These are phyloP conservation scores for Clavariopsis aquatica DNA, from an alignment of 495 filamentous ascomycete genomes.

Conservation along the genomic window DNA sequence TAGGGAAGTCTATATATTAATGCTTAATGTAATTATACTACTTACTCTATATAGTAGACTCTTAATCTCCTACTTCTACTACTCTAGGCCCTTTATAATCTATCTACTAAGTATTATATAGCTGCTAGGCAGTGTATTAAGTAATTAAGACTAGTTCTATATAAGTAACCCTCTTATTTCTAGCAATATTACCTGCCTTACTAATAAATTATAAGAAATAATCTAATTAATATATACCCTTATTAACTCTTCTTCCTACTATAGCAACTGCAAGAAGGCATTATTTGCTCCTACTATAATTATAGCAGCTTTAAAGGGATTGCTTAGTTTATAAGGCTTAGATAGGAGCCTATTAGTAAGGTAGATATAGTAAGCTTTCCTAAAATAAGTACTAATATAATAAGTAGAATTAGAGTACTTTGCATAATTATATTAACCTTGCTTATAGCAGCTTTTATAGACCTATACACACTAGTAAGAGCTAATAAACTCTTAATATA, in stretches of 20 bases:
- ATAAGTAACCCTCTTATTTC: background rate
- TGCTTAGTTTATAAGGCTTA: background rate
- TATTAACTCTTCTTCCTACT: background rate
- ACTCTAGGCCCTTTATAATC: background rate
- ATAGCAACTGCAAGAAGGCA: background rate
- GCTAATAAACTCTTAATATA: background rate
- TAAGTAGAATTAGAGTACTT: background rate
- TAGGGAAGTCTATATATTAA: background rate
- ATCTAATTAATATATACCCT: background rate
- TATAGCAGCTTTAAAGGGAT: background rate
- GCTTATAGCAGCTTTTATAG: background rate
- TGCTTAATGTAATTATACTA: conserved; percentile 1
- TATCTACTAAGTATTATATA: background rate
- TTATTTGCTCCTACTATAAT: background rate
- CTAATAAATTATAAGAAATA: background rate
- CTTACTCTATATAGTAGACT: background rate
- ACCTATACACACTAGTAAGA: background rate
- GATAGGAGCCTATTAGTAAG: background rate
- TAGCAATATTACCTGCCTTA: background rate
- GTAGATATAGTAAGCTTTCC: background rate
- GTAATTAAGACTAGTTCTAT: background rate
- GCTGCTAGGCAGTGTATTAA: background rate
- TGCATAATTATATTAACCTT: background rate
- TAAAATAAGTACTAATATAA: background rate
- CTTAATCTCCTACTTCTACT: conserved; percentile 1